A percentile compares a stretch with the other conserved stretches of the same genome.
These are phyloP conservation scores for Talaromyces atroroseus DNA, from an alignment of 2,329 filamentous ascomycete genomes.

Conservation along the genomic window DNA sequence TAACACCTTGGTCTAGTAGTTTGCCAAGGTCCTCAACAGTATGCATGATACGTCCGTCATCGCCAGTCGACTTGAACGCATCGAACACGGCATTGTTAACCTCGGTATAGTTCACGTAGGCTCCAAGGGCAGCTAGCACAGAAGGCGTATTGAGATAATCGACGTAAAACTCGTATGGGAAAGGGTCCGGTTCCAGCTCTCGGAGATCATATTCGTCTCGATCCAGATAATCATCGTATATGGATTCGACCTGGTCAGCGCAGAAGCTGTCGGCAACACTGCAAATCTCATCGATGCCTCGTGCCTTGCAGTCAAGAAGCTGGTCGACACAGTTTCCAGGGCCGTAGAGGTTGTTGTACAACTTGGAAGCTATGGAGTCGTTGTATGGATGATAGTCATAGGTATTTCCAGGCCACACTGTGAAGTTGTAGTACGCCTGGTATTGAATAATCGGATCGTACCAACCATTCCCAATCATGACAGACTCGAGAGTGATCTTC, in stretches of 20 bases:
- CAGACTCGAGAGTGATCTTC: slow-evolving; percentile 24
- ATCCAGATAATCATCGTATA: slow-evolving; percentile 45
- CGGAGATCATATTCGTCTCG: slow-evolving; percentile 56
- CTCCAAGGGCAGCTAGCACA: slow-evolving; percentile 55
- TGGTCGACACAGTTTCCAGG: slow-evolving; percentile 56
- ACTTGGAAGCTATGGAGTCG: slow-evolving; percentile 42
- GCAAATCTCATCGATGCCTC: slow-evolving; percentile 50
- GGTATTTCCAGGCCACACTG: slow-evolving; percentile 29
- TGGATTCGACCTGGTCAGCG: slow-evolving; percentile 39
- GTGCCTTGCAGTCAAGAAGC: slow-evolving; percentile 50
- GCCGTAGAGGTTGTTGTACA: slow-evolving; percentile 58
- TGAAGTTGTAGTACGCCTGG: slow-evolving; percentile 36
- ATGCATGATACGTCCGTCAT: slow-evolving; percentile 40
- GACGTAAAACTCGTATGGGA: slow-evolving; percentile 48
- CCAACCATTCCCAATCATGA: slow-evolving; percentile 37
- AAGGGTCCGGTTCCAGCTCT: slow-evolving; percentile 47
- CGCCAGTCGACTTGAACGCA: slow-evolving; percentile 45
- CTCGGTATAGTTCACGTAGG: slow-evolving; percentile 55
- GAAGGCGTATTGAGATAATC: slow-evolving; percentile 54
- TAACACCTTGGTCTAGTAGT: slow-evolving; percentile 53
- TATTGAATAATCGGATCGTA: slow-evolving; percentile 36
- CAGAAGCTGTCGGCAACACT: slow-evolving; percentile 51
- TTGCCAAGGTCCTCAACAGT: slow-evolving; percentile 44
- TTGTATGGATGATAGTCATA: slow-evolving; percentile 35
- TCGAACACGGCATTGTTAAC: slow-evolving; percentile 39